Base-by-base conservation (phyloP, 768 basidiomycete species). In the Podaxis rugospora region DNA sequence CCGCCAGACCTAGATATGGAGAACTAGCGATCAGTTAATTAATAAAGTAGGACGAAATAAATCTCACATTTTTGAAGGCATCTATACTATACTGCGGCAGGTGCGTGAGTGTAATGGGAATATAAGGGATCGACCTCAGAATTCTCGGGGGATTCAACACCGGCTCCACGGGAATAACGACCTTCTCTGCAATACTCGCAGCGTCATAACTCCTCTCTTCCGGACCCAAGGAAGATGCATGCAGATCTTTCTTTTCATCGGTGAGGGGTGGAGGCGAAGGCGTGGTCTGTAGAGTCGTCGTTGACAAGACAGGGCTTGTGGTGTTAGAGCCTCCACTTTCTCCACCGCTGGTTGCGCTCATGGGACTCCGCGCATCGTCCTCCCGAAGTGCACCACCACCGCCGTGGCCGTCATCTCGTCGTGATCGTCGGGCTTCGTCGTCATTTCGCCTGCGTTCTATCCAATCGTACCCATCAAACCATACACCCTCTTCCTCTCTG, bases 381-480 rank as follows among this genome's bases (percentile, higher is more conserved):
- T 62, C 61, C 13, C 44, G 25, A 42, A 23, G 10, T n/a, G 32
- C 39, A 21, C 11, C 51, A 55, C 14, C 36, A 14, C 66, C 51
- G 40, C 57, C 50, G 25, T 78, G 80, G 52, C 77, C 77, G n/a
- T 32, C 78, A 78, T 23, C 80, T 78, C 14, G 78, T 70, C 54
- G 71, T 75, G 18, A 68, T 70, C 25, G 66, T 74, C 58, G 80
- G 78, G 35, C 63, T 35, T 67, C 65, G 18, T 72, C 68, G 46
- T 76, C 74, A 55, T 83, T 82, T 59, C 74, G 67, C 63, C 77
- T 73, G 57, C 78, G 70, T 68, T 83, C 81, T 4, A 82, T 66
- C 87, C 89, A 90, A 67, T 90, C 87, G 2, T 88, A 77, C 0
- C 89, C 89, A 55, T 90, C 86, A 60, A 83, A 87, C 90, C 90